Evolutionary conservation across 768 basidiomycete genomes (phyloP).

Genomic region (Trametopsis cervina): DNA sequence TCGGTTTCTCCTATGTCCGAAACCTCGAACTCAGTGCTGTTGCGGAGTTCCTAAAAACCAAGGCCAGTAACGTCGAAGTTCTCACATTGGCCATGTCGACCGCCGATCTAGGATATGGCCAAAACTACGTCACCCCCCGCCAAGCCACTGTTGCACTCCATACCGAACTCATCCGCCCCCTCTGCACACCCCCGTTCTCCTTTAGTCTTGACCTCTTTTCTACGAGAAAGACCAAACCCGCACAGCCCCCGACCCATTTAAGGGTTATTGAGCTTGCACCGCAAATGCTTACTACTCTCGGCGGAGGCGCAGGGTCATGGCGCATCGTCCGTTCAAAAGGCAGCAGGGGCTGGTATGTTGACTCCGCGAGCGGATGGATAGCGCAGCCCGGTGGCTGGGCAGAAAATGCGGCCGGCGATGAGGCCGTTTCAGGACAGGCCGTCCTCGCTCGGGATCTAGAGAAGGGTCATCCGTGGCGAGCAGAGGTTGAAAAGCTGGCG

Average conservation of each 20-base stretch:
- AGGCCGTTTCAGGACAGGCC: constrained; percentile 27
- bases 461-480: constrained; percentile 57
- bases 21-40: constrained; percentile 58
- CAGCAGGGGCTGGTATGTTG: constrained; percentile 91
- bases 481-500: constrained; percentile 65
- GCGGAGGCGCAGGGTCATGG: constrained; percentile 81
- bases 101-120: constrained; percentile 61
- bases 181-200: constrained; percentile 73
- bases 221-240: constrained; percentile 23
- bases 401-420: background rate
- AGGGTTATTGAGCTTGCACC: constrained; percentile 84
- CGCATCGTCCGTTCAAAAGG: constrained; percentile 88
- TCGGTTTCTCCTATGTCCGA: constrained; percentile 87
- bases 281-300: constrained; percentile 61
- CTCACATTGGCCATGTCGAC: constrained; percentile 75
- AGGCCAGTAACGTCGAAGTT: constrained; percentile 76
- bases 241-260: constrained; percentile 55
- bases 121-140: constrained; percentile 36
- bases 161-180: constrained; percentile 66
- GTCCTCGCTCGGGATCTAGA: constrained; percentile 54
- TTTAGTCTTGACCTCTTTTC: constrained; percentile 36
- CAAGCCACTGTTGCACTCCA: constrained; percentile 76
- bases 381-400: constrained; percentile 25
- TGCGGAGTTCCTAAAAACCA: constrained; percentile 57
- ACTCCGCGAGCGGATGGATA: constrained; percentile 81